Percentiles rank a stretch among this genome's conserved stretches.
These are phyloP conservation scores for Alectoria sarmentosa DNA, from an alignment of 495 filamentous ascomycete species.

Conservation along the genomic window DNA sequence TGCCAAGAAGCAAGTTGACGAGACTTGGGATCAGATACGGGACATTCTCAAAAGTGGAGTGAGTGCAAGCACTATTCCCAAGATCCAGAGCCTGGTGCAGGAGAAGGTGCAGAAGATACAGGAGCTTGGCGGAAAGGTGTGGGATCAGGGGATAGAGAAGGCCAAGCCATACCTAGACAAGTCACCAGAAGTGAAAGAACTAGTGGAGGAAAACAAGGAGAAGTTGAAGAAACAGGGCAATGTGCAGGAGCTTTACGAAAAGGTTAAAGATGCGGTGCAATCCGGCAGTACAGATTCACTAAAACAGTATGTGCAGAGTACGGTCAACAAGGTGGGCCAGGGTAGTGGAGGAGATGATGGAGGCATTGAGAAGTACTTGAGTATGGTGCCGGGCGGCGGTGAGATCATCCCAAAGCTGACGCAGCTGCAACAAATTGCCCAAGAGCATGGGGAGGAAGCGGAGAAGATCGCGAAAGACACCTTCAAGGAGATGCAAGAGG, in stretches of 20 bases:
- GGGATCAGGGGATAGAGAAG: constrained; percentile 55
- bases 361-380: constrained; percentile 42
- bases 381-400: constrained; percentile 46
- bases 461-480: constrained; percentile 55
- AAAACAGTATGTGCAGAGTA: constrained; percentile 51
- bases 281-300: constrained; percentile 48
- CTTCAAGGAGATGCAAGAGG: constrained; percentile 41
- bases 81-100: constrained; percentile 52
- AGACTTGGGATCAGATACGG: constrained; percentile 54
- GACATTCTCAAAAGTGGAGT: constrained; percentile 49
- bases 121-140: constrained; percentile 56
- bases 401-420: constrained; percentile 50
- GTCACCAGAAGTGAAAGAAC: constrained; percentile 55
- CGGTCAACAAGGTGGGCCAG: constrained; percentile 47
- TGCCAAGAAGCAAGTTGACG: constrained; percentile 59
- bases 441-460: constrained; percentile 54
- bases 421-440: constrained; percentile 44
- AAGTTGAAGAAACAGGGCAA: constrained; percentile 51
- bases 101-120: constrained; percentile 56
- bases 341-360: constrained; percentile 30
- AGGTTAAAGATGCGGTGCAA: constrained; percentile 46
- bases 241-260: constrained; percentile 44
- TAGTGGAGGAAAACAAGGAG: constrained; percentile 55
- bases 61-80: constrained; percentile 39
- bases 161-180: constrained; percentile 58